Evolutionary conservation across 495 filamentous ascomycete species (phyloP).

Genomic region (Sordaria brevicollis): DNA sequence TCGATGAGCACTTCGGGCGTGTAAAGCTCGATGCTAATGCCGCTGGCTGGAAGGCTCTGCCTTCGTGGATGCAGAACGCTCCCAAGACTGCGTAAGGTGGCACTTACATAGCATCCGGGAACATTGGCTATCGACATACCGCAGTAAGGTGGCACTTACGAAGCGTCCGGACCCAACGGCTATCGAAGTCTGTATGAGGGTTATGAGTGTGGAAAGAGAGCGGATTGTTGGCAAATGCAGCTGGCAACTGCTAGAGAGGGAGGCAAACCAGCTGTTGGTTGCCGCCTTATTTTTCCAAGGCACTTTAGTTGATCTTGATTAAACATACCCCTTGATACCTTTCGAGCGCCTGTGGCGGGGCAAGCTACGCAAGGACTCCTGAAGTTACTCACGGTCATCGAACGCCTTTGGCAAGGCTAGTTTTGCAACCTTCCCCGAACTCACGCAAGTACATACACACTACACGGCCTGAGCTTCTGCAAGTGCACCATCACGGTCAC

Average conservation of each 20-base stretch:
- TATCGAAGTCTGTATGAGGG: neutral
- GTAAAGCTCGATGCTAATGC: slow-evolving; percentile 43
- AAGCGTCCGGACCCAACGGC: neutral
- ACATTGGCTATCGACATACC: neutral
- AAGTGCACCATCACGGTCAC: neutral
- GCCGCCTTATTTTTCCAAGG: neutral
- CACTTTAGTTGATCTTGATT: neutral
- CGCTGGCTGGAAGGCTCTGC: slow-evolving; percentile 39
- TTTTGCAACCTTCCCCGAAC: neutral
- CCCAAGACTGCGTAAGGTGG: slow-evolving; percentile 2
- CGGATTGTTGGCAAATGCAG: neutral
- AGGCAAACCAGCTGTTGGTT: neutral
- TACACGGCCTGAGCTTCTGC: neutral
- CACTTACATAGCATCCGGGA: neutral
- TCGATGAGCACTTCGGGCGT: slow-evolving; percentile 83
- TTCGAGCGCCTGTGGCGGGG: neutral
- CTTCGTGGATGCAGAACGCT: slow-evolving; percentile 27
- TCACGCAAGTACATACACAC: neutral
- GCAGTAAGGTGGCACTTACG: slow-evolving; percentile 1
- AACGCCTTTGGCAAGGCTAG: neutral
- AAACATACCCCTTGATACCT: neutral
- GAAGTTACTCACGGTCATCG: no score
- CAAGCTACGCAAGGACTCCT: neutral
- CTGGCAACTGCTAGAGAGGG: neutral
- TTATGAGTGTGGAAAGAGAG: neutral